phyloP scores from a whole-genome alignment of 352 stramenopile genomes.

The Phytophthora parvispora region DNA sequence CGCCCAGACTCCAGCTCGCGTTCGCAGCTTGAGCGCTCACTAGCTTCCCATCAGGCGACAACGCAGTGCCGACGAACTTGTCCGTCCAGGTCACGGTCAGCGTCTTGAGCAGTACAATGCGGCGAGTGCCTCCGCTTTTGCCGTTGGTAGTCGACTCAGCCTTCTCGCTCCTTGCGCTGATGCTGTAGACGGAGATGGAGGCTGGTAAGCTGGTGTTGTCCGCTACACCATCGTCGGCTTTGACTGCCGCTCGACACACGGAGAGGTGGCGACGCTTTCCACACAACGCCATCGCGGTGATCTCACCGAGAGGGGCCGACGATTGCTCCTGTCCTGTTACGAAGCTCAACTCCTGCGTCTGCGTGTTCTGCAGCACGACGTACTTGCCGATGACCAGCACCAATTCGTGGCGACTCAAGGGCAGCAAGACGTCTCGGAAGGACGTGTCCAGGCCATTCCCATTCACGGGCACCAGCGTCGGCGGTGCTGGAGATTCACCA shows the following conservation, averaged over 20 bases:
- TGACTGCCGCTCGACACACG: constrained; percentile 62
- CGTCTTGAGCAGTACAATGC: constrained; percentile 47
- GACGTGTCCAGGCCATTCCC: constrained; percentile 63
- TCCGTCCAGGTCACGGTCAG: constrained; percentile 61
- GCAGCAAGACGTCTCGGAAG: constrained; percentile 66
- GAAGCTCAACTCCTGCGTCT: constrained; percentile 68
- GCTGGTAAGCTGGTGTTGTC: constrained; percentile 19
- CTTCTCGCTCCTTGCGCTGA: constrained; percentile 8
- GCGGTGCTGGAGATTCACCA: constrained; percentile 1
- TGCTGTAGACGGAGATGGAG: constrained; percentile 51
- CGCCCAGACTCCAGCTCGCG: constrained; percentile 65
- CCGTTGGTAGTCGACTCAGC: not conserved
- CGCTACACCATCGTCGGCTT: constrained; percentile 11
- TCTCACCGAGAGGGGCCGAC: constrained; percentile 50
- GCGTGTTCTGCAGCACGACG: constrained; percentile 74
- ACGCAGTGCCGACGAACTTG: constrained; percentile 55
- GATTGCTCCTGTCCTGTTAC: constrained; percentile 36
- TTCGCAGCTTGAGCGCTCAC: constrained; percentile 68
- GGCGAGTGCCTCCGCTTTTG: constrained; percentile 18
- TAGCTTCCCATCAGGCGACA: constrained; percentile 80
- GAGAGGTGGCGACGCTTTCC: constrained; percentile 61
- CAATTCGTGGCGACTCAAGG: constrained; percentile 68
- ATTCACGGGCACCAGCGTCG: constrained; percentile 48
- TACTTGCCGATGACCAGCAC: constrained; percentile 74
- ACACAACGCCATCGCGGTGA: constrained; percentile 79